These are phyloP conservation scores for Ramalina peruviana DNA, from an alignment of 495 filamentous ascomycete genomes.

Conservation along the genomic window DNA sequence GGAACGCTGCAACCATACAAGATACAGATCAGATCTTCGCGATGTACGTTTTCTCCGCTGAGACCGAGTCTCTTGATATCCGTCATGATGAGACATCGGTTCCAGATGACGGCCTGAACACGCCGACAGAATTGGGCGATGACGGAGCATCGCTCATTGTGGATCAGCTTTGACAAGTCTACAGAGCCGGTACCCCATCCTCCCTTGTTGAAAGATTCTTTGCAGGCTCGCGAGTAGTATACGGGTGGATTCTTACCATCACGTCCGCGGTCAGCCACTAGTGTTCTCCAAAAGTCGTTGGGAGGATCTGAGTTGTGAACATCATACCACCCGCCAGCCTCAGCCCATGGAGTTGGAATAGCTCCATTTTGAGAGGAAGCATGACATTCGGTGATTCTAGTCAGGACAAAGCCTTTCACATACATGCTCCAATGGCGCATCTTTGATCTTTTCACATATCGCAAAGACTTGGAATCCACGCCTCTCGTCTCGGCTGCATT, in stretches of 20 bases:
- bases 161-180: conserved; percentile 23
- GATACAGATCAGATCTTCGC: conserved; percentile 24
- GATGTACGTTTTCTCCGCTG: background rate
- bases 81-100: conserved; percentile 21
- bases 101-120: conserved; percentile 30
- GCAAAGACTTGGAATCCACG: conserved; percentile 18
- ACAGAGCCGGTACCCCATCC: conserved; percentile 15
- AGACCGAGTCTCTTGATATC: conserved; percentile 2
- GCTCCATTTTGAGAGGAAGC: conserved; percentile 10
- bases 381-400: conserved; percentile 14
- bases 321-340: conserved; percentile 13
- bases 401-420: conserved; percentile 24
- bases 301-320: conserved; percentile 13
- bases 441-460: conserved; percentile 16
- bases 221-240: conserved; percentile 22
- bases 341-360: conserved; percentile 15
- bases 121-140: conserved; percentile 24
- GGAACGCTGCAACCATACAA: conserved; percentile 31
- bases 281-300: conserved; percentile 28
- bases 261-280: conserved; percentile 28
- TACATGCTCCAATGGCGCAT: conserved; percentile 24
- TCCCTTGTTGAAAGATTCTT: conserved; percentile 1
- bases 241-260: conserved; percentile 20
- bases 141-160: conserved; percentile 22
- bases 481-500: conserved; percentile 16